Conservation (phyloP, 371 early-diverging fungal genomes). For the Mortierella sp. region DNA sequence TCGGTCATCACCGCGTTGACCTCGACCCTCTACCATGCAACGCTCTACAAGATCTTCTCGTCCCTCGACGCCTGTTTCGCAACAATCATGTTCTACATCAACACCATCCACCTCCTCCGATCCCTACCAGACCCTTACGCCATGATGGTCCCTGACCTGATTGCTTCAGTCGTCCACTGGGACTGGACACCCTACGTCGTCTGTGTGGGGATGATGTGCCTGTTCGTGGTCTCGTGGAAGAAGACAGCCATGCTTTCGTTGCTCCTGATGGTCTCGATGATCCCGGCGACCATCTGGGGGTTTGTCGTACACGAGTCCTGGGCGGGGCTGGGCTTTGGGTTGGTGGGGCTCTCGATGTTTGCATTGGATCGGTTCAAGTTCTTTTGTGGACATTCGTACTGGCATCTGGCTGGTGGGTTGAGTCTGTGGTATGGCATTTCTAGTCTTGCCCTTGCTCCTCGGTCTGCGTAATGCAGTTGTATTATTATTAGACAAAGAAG, state of each 20-base stretch:
- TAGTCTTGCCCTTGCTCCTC: constrained; percentile 17
- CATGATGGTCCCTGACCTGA: constrained; percentile 35
- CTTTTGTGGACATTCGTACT: constrained; percentile 54
- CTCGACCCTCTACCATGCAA: constrained; percentile 59
- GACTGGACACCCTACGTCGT: constrained; percentile 41
- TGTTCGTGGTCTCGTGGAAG: constrained; percentile 49
- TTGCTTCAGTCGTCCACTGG: constrained; percentile 28
- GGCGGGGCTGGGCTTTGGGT: constrained; percentile 34
- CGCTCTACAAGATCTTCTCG: constrained; percentile 59
- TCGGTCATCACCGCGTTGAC: constrained; percentile 53
- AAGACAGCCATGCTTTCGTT: constrained; percentile 51
- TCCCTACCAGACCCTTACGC: constrained; percentile 45
- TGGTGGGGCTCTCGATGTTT: constrained; percentile 48
- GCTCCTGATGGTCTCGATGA: constrained; percentile 52
- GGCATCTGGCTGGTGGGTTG: constrained; percentile 52
- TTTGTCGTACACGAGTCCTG: constrained; percentile 48
- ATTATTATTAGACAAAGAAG: too few relatives aligned
- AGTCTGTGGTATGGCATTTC: constrained; percentile 50
- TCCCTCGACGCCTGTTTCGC: constrained; percentile 62
- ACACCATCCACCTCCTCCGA: constrained; percentile 44
- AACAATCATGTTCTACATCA: constrained; percentile 57
- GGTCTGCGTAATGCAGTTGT: too few relatives aligned
- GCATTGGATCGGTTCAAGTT: constrained; percentile 48
- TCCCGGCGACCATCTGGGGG: constrained; percentile 53
- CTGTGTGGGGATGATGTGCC: constrained; percentile 19